Evolutionary conservation across 2,329 filamentous ascomycete genomes (phyloP), one percentile per base, ranked within the genome.

Genomic region (Domatiomyces catenatus): DNA sequence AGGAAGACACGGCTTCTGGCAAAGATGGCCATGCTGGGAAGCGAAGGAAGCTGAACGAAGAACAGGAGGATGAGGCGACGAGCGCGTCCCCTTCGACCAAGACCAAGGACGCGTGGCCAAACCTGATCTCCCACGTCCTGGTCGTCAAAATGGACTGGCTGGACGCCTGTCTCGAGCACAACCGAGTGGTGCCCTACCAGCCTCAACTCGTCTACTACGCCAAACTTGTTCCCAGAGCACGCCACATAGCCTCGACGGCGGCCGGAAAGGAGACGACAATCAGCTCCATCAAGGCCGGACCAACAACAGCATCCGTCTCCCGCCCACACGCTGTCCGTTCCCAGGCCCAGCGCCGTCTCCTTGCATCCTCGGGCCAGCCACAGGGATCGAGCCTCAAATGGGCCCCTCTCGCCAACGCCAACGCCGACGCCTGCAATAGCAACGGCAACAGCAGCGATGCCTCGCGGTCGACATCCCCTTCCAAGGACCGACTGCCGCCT

Each of bases 111-210:
- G 28, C 48, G 17, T 56, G 52, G 51, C 53, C 54, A 8, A 49
- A 57, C 46, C 55, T 60, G 19, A 47, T 61, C 3, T 63, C 69
- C 32, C 58, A 63, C 8, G 59, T 79, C 46, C 70, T 68, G 52
- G 72, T 80, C 2, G 59, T 79, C 43, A 75, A 67, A 52, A 56
- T 76, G 4, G 69, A 73, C 10, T 81, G 78, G 78, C 60, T 80
- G 20, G 59, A 71, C 2, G 64, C 69, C 17, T 79, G 72, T 28
- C 55, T 73, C 17, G 59, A 65, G 50, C 60, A 66, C 18, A 67
- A 69, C 8, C 59, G 60, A 32, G 49, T 71, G 12, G 60, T 77
- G 5, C 69, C 76, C 5, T 53, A 75, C 2, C 63, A 68, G 8
- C 60, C 69, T n/a, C 77, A 71, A 52, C 47, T 75, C 3, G 67